Base-by-base conservation (phyloP, 1,139 yeast genomes). In the Blastobotrys arbuscula region DNA sequence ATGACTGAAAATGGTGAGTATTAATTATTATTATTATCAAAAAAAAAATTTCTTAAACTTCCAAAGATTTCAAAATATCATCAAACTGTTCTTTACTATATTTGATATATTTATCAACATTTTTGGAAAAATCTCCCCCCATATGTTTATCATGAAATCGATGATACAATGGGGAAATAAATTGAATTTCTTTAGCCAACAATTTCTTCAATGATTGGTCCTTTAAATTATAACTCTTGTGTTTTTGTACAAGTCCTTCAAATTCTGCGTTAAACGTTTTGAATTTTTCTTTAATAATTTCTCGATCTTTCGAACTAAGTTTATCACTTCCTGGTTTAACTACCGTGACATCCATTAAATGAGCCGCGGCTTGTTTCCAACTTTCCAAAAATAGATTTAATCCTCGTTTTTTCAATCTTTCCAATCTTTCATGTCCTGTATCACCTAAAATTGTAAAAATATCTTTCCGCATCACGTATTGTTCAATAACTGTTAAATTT, bases 251-350 rank as follows among this genome's bases (percentile, higher is more conserved):
- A 41, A 92, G 77, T 46, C 78, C 83, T 53, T 88, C 96, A 62
- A 88, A 85, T 47, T 90, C 87, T 28, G 81, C 80, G 60, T 92
- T 90, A 69, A 92, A 90, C 50, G 73, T 78, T 56, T 77, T 78
- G 71, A 89, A 90, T 61, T 87, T 81, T 53, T 92, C 97, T 62
- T 92, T 94, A 51, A 90, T 80, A 50, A 77, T 79, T 47, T 89
- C 97, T 54, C 81, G 80, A 56, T 90, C 95, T 61, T 89, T 90
- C 67, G 55, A 63, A 52, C 50, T 60, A 44, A 51, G 63, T 48
- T 45, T 59, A 44, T 59, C 58, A 31, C 45, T 53, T 19, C 52
- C 59, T n/a, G 59, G 60, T 21, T 56, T 52, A 9, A 61, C 59
- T 5, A 61, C 56, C 0, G 69, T 66, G 10, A 59, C 50, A 72